Base-by-base conservation (phyloP, 2,329 filamentous ascomycete species). In the Raffaelea arxii region DNA sequence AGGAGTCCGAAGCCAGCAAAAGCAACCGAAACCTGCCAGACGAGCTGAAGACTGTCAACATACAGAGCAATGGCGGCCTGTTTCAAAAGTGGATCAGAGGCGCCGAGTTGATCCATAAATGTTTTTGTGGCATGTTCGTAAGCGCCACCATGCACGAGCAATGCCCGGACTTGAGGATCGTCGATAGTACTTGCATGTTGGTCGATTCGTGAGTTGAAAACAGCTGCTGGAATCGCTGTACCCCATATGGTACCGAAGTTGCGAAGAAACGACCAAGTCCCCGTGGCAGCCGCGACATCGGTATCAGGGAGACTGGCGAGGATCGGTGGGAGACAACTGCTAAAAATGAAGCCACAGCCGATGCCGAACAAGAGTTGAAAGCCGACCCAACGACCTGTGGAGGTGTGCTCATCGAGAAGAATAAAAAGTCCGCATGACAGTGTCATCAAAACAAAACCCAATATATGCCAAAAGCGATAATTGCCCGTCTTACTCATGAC, bases 241-340 rank as follows among this genome's bases (percentile, higher is more conserved):
- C 70, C 72, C 56, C 72, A 68, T 3, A 68, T 65, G n/a, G 60
- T 55, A 3, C 72, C 73, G 25, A 76, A 66, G 45, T 58, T 65
- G 32, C 71, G 65, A 47, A 71, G 55, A 48, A 76, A 77, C 0
- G 60, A 55, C 45, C 66, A 68, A 63, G 65, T 67, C 42, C 60
- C 58, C 0, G 63, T 62, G 0, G 65, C 64, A 2, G 55, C 53
- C 0, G 56, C 62, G 43, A 61, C 62, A 35, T 67, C 62, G 22
- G 62, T 59, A 2, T 54, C 52, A 14, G 49, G 47, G 49, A 61
- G 62, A 45, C 62, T 58, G 12, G 63, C 64, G 48, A 66, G 64
- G n/a, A 61, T 56, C 22, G 62, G 63, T 41, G 65, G 62, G 46
- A 62, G 63, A 51, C 65, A 59, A 10, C 61, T 60, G 41, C 60